These are phyloP conservation scores for Metschnikowia gelsemii DNA, from an alignment of 805 yeast genomes.

Conservation along the genomic window DNA sequence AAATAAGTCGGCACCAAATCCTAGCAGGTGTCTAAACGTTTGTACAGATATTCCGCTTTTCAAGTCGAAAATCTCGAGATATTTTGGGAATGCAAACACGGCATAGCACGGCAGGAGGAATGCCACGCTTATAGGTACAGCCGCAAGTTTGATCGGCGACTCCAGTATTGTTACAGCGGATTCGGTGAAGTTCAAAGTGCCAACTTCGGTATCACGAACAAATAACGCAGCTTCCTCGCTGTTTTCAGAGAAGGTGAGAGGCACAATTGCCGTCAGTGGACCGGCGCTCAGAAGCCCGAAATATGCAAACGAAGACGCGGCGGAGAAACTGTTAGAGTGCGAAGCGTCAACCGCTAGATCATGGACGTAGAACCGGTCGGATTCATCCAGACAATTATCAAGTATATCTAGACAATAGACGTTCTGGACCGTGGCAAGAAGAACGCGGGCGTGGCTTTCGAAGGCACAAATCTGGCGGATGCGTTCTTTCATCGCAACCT, in stretches of 20 bases:
- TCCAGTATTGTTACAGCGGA: no score
- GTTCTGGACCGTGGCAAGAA: conserved; percentile 27
- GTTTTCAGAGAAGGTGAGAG: conserved; percentile 4
- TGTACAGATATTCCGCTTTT: conserved; percentile 38
- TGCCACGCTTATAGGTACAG: conserved; percentile 28
- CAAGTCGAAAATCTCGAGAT: conserved; percentile 35
- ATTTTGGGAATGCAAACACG: conserved; percentile 31
- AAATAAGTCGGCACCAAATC: conserved; percentile 24
- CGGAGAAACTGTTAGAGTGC: conserved; percentile 20
- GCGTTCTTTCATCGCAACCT: conserved; percentile 32
- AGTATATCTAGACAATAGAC: conserved; percentile 28
- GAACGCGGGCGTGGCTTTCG: conserved; percentile 10
- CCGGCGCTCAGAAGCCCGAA: conserved; percentile 37
- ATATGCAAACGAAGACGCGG: conserved; percentile 35
- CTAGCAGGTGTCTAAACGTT: conserved; percentile 32
- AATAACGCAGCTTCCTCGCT: no score
- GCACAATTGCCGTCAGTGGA: conserved; percentile 28
- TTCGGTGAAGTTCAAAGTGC: no score
- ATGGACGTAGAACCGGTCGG: no score
- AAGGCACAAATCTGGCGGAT: conserved; percentile 23
- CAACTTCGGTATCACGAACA: conserved; percentile 35
- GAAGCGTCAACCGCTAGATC: conserved; percentile 24
- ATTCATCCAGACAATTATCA: conserved; percentile 18
- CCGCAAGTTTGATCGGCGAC: conserved; percentile 25
- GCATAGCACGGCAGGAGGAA: conserved; percentile 36